phyloP scores from a whole-genome alignment of 257 asterid species.

The Euphrasia confusa region DNA sequence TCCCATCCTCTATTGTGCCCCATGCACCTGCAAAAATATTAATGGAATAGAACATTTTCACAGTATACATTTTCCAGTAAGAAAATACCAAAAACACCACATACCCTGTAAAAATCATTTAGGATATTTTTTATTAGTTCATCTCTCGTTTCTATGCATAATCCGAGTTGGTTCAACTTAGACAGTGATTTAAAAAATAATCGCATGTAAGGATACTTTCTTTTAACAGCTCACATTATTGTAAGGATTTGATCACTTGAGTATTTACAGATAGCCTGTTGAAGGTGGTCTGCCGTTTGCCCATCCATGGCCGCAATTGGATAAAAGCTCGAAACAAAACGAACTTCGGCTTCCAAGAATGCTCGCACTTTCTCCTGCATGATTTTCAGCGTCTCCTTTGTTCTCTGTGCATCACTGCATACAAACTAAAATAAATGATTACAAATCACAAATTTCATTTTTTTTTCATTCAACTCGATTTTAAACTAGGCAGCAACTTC shows the following conservation, averaged over 20 bases:
- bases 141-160: background rate
- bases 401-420: slow-evolving; percentile 79
- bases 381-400: slow-evolving; percentile 72
- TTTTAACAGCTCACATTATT: slow-evolving; percentile 63
- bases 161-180: too few relatives aligned
- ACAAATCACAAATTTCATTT: slow-evolving; percentile 12
- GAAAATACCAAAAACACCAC: slow-evolving; percentile 11
- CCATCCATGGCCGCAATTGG: slow-evolving; percentile 98
- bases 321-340: slow-evolving; percentile 82
- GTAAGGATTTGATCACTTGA: slow-evolving; percentile 67
- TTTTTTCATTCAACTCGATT: background rate
- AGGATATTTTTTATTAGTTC: background rate
- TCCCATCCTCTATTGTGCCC: slow-evolving; percentile 98
- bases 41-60: slow-evolving; percentile 13
- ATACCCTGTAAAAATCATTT: background rate
- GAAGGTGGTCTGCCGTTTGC: slow-evolving; percentile 90
- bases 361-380: slow-evolving; percentile 79
- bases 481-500: slow-evolving; percentile 13
- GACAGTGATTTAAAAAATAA: background rate
- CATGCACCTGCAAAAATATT: slow-evolving; percentile 74
- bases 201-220: background rate
- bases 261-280: slow-evolving; percentile 54
- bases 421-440: slow-evolving; percentile 18
- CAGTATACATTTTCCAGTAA: slow-evolving; percentile 3
- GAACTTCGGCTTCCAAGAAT: slow-evolving; percentile 76